Percentiles rank a stretch among this genome's conserved stretches.
Conservation (phyloP, 1,284 basidiomycete genomes). For the Papiliotrema nemorosa region DNA sequence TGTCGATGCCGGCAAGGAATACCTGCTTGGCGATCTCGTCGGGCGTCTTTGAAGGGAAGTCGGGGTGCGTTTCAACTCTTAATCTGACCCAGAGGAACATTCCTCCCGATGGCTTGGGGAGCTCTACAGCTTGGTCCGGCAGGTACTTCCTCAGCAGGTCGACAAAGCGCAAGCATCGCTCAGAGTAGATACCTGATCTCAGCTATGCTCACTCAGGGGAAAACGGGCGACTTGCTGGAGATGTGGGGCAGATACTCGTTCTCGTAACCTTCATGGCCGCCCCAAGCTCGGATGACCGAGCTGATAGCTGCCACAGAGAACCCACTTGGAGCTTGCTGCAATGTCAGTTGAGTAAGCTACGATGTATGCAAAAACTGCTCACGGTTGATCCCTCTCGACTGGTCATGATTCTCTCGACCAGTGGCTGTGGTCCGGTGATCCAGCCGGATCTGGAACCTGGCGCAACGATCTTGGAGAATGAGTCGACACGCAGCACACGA, state of each 20-base stretch:
- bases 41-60: slow-evolving; percentile 15
- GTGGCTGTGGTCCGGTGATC: slow-evolving; percentile 55
- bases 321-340: slow-evolving; percentile 36
- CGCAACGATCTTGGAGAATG: slow-evolving; percentile 76
- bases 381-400: slow-evolving; percentile 35
- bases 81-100: slow-evolving; percentile 45
- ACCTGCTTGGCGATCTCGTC: slow-evolving; percentile 26
- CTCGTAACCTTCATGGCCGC: slow-evolving; percentile 40
- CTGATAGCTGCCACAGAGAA: slow-evolving; percentile 37
- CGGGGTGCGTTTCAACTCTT: slow-evolving; percentile 34
- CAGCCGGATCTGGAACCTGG: slow-evolving; percentile 71
- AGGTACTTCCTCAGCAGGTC: slow-evolving; percentile 27
- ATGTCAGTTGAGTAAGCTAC: background rate
- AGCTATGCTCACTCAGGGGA: background rate
- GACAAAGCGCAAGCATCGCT: slow-evolving; percentile 30
- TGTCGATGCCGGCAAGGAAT: slow-evolving; percentile 27
- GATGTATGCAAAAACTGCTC: background rate
- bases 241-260: slow-evolving; percentile 37
- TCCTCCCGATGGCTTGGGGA: slow-evolving; percentile 27
- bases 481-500: slow-evolving; percentile 71
- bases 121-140: slow-evolving; percentile 19
- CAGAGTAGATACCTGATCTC: slow-evolving; percentile 24
- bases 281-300: slow-evolving; percentile 36
- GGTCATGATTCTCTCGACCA: slow-evolving; percentile 35
- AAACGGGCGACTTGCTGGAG: slow-evolving; percentile 10